These are phyloP conservation scores for Plectosphaerella sp. DNA, from an alignment of 2,329 filamentous ascomycete genomes.

Conservation along the genomic window DNA sequence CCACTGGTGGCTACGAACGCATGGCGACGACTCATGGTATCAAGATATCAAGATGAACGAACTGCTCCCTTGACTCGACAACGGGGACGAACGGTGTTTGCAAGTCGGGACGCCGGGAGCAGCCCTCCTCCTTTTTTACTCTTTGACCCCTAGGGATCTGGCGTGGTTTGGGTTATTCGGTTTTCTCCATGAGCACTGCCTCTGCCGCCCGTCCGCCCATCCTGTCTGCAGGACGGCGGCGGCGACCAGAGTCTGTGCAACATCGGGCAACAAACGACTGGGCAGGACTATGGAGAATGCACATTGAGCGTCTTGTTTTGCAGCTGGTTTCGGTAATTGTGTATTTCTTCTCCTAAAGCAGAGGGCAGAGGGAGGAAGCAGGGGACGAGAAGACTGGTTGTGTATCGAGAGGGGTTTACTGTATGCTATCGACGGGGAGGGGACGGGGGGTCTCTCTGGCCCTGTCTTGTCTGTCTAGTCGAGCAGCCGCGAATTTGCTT, in stretches of 20 bases:
- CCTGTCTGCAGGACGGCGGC: not conserved
- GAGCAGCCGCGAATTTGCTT: not conserved
- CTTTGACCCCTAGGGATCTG: not conserved
- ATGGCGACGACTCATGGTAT: constrained; percentile 11
- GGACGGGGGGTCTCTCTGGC: not conserved
- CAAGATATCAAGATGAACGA: constrained; percentile 3
- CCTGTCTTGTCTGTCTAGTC: not conserved
- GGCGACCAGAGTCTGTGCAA: not conserved
- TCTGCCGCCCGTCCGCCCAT: too few species aligned
- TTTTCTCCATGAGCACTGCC: not conserved
- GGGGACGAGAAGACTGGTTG: not conserved
- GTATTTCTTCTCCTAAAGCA: too few species aligned
- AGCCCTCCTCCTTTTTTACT: not conserved
- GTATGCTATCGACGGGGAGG: not conserved
- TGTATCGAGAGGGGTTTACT: not conserved
- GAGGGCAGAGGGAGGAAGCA: too few species aligned
- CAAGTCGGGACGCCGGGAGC: not conserved
- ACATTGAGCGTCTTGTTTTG: not conserved
- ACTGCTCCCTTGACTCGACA: not conserved
- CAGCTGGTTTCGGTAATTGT: not conserved
- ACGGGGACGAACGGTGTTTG: not conserved
- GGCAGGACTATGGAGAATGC: not conserved
- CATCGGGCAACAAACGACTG: not conserved
- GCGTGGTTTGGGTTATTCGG: constrained; percentile 2
- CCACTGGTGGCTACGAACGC: constrained; percentile 9